Conservation (phyloP, 1,284 basidiomycete genomes). For the Moesziomyces sp. region DNA sequence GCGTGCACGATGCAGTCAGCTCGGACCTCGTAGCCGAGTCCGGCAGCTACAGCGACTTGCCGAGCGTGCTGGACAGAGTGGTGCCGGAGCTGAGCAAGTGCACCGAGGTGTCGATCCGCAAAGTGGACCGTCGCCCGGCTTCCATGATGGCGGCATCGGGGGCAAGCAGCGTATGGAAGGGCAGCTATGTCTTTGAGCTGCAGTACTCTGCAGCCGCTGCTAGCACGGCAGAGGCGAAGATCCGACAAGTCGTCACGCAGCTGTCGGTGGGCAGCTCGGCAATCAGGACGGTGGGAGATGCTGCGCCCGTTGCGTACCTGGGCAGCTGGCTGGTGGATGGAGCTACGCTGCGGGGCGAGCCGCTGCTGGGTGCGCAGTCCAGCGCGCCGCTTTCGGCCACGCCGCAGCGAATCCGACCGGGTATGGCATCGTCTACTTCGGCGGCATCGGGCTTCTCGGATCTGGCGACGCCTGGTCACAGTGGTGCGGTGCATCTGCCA, state of each 20-base stretch:
- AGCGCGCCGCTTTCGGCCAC: not conserved
- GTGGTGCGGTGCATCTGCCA: conserved; percentile 3
- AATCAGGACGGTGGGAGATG: conserved; percentile 2
- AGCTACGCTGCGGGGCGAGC: conserved; percentile 13
- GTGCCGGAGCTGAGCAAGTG: conserved; percentile 13
- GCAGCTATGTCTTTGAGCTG: conserved; percentile 45
- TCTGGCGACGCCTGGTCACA: conserved; percentile 12
- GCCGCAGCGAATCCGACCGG: not conserved
- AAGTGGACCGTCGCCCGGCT: conserved; percentile 39
- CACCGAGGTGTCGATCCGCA: conserved; percentile 27
- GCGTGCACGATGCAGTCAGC: conserved; percentile 26
- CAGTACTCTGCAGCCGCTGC: conserved; percentile 25
- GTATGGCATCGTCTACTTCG: conserved; percentile 1
- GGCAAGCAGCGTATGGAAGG: conserved; percentile 30
- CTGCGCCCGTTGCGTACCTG: conserved; percentile 14
- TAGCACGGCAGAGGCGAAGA: conserved; percentile 12
- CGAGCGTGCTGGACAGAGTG: conserved; percentile 12
- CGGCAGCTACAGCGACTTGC: conserved; percentile 11
- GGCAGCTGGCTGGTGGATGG: conserved; percentile 46
- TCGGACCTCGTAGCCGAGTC: conserved; percentile 24
- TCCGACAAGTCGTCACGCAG: conserved; percentile 25
- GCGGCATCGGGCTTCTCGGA: conserved; percentile 6
- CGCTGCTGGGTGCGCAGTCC: not conserved
- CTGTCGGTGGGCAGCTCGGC: conserved; percentile 20
- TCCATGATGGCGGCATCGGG: conserved; percentile 6